Percentiles rank a stretch among this genome's conserved stretches.
These are phyloP conservation scores for Mimosa pudica DNA, from an alignment of 306 rosid genomes.

Conservation along the genomic window DNA sequence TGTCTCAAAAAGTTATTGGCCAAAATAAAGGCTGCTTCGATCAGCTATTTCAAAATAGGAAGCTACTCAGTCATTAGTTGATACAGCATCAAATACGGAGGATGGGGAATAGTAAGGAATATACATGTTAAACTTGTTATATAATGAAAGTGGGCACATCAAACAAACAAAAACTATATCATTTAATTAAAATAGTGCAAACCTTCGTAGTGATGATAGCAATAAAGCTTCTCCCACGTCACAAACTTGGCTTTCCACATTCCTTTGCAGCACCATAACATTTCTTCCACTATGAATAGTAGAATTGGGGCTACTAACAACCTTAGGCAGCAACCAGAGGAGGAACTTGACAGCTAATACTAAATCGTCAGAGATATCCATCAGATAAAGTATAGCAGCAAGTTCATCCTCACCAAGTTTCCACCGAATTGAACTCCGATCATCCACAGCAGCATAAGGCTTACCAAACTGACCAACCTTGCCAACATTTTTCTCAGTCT, in stretches of 20 bases:
- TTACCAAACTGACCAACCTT: constrained; percentile 84
- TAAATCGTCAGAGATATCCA: constrained; percentile 79
- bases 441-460: constrained; percentile 59
- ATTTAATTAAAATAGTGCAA: constrained; percentile 16
- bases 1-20: not conserved
- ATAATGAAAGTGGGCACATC: constrained; percentile 1
- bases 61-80: not conserved
- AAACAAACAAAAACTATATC: not conserved
- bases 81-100: not conserved
- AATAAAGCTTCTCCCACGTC: constrained; percentile 85
- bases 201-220: constrained; percentile 86
- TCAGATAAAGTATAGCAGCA: constrained; percentile 71
- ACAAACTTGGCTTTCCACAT: constrained; percentile 73
- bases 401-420: constrained; percentile 91
- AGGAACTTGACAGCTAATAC: constrained; percentile 80
- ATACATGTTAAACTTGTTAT: not conserved
- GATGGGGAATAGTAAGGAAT: not conserved
- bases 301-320: constrained; percentile 57
- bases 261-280: constrained; percentile 56
- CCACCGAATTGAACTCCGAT: constrained; percentile 66
- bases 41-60: not conserved
- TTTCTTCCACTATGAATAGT: constrained; percentile 72
- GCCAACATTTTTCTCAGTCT: constrained; percentile 60
- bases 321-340: constrained; percentile 86
- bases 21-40: not conserved